Conservation (phyloP, 2,329 filamentous ascomycete genomes). For the Cladosporium sp. region DNA sequence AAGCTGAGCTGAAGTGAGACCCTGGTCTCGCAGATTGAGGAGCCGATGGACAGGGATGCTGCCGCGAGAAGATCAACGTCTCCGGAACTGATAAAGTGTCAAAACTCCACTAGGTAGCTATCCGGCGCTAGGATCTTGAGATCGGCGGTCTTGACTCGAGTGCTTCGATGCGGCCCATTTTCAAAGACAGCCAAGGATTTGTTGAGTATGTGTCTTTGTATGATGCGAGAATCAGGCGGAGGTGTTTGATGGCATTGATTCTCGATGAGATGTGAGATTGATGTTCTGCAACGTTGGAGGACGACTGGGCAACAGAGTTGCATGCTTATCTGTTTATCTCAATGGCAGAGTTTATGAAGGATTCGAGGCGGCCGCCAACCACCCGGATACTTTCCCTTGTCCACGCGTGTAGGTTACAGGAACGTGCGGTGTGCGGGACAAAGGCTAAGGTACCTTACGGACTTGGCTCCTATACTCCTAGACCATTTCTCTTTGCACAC, state of each 20-base stretch:
- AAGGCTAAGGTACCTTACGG: background rate
- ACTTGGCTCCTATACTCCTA: background rate
- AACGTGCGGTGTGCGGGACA: background rate
- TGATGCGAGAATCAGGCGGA: too few relatives aligned
- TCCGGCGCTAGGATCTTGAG: conserved; percentile 2
- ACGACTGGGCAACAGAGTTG: too few relatives aligned
- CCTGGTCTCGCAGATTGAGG: conserved; percentile 17
- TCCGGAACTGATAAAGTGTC: background rate
- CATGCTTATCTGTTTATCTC: background rate
- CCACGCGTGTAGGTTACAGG: background rate
- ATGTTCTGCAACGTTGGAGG: too few relatives aligned
- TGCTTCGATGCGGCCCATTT: too few relatives aligned
- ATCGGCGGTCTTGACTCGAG: background rate
- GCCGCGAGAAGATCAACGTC: too few relatives aligned
- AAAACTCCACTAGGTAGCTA: background rate
- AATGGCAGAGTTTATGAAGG: background rate
- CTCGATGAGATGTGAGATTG: too few relatives aligned
- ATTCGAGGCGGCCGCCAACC: background rate
- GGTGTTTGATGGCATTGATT: too few relatives aligned
- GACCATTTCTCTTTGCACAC: too few relatives aligned
- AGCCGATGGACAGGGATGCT: conserved; percentile 19
- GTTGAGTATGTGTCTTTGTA: too few relatives aligned
- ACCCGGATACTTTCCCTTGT: background rate
- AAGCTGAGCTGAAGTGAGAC: background rate
- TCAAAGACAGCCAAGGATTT: background rate